Evolutionary conservation across 1,139 yeast genomes (phyloP), one percentile per base, ranked within the genome.

Genomic region (Blastobotrys arbuscula): DNA sequence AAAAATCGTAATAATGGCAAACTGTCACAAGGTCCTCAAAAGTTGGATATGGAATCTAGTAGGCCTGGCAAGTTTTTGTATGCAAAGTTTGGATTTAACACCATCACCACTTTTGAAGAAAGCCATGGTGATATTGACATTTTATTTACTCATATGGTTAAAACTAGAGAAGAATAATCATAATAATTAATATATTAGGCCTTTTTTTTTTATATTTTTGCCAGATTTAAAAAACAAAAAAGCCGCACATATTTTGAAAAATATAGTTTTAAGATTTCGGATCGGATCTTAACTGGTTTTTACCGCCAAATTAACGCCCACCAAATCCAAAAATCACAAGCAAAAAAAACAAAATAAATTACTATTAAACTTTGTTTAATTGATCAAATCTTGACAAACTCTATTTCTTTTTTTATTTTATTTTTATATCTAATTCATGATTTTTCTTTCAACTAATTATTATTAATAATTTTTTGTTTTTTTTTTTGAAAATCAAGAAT

Each of bases 11-110:
- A n/a, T 28, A 28, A 28, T 9, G 13, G 12, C 3, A 28, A 28
- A 28, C 12, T 3, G 3, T 3, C 12, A 12, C 31, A 28, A 28
- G 50, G 50, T 26, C 50, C 50, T 1, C 50, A 48, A 21, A 48
- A 48, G 39, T 2, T 44, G 15, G 44, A 20, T 21, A 28, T 48
- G 34, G 50, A 48, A 34, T 45, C 50, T 10, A 35, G 44, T 13
- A 18, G 21, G 8, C 20, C 38, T 2, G 50, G 50, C 20, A 12
- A n/a, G 15, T 34, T 3, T 12, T 21, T 48, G 41, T 48, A 48
- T 16, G 26, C 16, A 33, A 31, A 35, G 39, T 39, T 24, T 18
- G 50, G 50, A 15, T 48, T 47, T 36, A 28, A 38, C 13, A 19
- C 19, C 10, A 31, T 20, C 13, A 30, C 39, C 26, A 12, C 8